Percentiles rank a stretch among this genome's conserved stretches.
Evolutionary conservation across 805 yeast species (phyloP).

Genomic region (Kazachstania taianensis): DNA sequence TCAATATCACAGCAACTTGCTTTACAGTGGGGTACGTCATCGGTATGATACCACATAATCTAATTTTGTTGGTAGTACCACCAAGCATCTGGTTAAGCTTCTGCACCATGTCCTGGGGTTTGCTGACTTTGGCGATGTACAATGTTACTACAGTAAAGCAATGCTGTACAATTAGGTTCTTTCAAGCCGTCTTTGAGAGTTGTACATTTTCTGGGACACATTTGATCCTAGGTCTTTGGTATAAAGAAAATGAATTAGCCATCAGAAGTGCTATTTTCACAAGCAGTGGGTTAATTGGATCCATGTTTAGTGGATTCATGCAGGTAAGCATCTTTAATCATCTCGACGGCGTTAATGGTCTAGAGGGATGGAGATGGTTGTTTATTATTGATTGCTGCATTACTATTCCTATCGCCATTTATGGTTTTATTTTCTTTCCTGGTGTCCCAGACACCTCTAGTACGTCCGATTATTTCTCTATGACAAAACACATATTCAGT

Average conservation of each 20-base stretch:
- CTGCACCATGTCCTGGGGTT: constrained; percentile 48
- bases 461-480: constrained; percentile 11
- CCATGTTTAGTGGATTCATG: constrained; percentile 46
- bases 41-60: constrained; percentile 52
- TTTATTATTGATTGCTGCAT: constrained; percentile 52
- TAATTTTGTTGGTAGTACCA: constrained; percentile 40
- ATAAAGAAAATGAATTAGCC: constrained; percentile 38
- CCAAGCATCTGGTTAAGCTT: constrained; percentile 50
- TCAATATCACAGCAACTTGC: constrained; percentile 43
- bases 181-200: constrained; percentile 52
- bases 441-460: constrained; percentile 39
- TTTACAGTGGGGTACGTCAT: constrained; percentile 53
- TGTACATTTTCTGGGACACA: constrained; percentile 49
- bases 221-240: constrained; percentile 45
- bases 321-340: constrained; percentile 43
- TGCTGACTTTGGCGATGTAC: constrained; percentile 42
- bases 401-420: constrained; percentile 47
- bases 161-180: constrained; percentile 47
- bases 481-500: constrained; percentile 30
- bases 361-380: constrained; percentile 61
- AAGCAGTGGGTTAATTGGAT: constrained; percentile 43
- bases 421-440: constrained; percentile 50
- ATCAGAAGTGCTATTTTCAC: constrained; percentile 47
- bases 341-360: constrained; percentile 38
- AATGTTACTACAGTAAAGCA: constrained; percentile 38